A percentile compares a stretch with the other conserved stretches of the same genome.
phyloP scores from a whole-genome alignment of 441 rosid species.

The Dalechampia spathulata region DNA sequence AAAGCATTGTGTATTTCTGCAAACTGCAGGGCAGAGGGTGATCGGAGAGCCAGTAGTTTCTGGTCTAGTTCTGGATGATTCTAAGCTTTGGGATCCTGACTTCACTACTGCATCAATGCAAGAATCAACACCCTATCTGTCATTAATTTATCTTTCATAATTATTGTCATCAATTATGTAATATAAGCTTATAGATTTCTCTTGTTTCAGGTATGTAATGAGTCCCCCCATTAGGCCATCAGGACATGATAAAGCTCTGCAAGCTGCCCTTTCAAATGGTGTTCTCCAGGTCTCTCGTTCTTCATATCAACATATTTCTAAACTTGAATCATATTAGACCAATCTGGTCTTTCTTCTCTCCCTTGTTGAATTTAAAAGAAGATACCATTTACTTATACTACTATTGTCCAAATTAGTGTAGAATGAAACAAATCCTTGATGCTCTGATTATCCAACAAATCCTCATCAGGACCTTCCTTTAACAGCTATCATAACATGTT shows the following conservation, averaged over 20 bases:
- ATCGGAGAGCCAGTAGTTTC: conserved; percentile 93
- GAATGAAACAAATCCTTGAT: not conserved
- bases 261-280: conserved; percentile 87
- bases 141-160: no score
- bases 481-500: conserved; percentile 6
- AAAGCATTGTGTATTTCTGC: conserved; percentile 3
- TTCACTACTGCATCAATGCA: conserved; percentile 76
- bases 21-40: conserved; percentile 76
- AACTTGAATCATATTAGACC: not conserved
- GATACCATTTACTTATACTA: not conserved
- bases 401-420: not conserved
- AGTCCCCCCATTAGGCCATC: conserved; percentile 90
- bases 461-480: not conserved
- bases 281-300: conserved; percentile 62
- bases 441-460: not conserved
- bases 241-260: conserved; percentile 81
- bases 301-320: conserved; percentile 1
- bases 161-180: conserved; percentile 2
- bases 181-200: conserved; percentile 13
- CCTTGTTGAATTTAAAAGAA: not conserved
- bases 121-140: conserved; percentile 14
- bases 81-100: conserved; percentile 82
- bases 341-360: not conserved
- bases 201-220: conserved; percentile 73
- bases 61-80: conserved; percentile 80